Evolutionary conservation across 768 basidiomycete species (phyloP), one percentile per base, ranked within the genome.

Genomic region (Kwoniella dendrophila): DNA sequence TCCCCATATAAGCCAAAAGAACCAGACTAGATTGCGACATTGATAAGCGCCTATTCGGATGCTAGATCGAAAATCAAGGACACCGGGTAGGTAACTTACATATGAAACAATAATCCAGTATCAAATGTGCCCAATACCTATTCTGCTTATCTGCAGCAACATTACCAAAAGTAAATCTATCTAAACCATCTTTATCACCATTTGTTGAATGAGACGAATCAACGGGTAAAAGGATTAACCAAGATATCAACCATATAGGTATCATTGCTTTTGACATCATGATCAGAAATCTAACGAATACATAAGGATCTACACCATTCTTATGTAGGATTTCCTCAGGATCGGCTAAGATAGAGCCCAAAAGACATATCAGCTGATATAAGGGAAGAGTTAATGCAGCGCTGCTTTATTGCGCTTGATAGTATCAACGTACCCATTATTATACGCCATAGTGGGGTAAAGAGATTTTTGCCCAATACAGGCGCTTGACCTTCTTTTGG

Each of bases 191-290:
- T 57, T 85, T 82, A 14, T 81, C 81, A 0, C 72, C 60, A 1
- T 82, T 81, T 1, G 70, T 63, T 0, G 86, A 88, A n/a, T 81
- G 81, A 4, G 80, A 83, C 4, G 82, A 74, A 4, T 87, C 85
- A 69, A 89, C 78, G 22, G 95, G 95, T 0, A 98, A 80, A 32
- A 98, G 85, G 59, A 96, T 82, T 51, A 81, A 74, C 94, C 95
- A 97, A 1, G 91, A 90, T 34, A 97, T 29, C 50, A 92, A 64
- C 94, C 92, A 99, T 72, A 96, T 90, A 24, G 96, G 94, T 5
- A 94, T 70, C 75, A 97, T 83, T 26, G 93, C 81, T 67, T 87
- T 85, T 51, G 86, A 76, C 85, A 96, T 89, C 83, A 97, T 87
- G 50, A 88, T 86, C 47, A 88, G 82, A 78, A 90, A 97, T 55